phyloP scores from a whole-genome alignment of 31 red algal species.

The Porphyra umbilicalis region DNA sequence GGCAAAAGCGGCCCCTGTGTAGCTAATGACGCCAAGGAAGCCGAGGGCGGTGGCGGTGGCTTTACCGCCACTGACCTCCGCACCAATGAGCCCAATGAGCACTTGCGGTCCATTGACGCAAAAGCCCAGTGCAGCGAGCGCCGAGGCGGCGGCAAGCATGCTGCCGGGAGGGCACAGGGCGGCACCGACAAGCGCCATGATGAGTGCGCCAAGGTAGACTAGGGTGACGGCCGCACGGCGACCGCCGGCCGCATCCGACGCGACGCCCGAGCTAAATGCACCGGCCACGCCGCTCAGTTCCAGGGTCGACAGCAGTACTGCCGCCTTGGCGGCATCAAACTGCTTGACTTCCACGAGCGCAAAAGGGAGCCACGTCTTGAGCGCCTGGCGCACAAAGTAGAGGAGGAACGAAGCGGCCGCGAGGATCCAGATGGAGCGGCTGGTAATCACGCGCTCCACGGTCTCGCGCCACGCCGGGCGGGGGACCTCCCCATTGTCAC shows the following conservation, averaged over 20 bases:
- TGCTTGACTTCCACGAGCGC: conserved; percentile 36
- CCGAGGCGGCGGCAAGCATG: neutral
- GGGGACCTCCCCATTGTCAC: neutral
- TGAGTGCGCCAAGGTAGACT: conserved; percentile 31
- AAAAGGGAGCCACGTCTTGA: conserved; percentile 71
- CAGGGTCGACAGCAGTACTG: conserved; percentile 45
- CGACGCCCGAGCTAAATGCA: conserved; percentile 64
- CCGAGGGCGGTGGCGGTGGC: conserved; percentile 64
- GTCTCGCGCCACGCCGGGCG: conserved; percentile 8
- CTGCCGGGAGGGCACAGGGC: conserved; percentile 16
- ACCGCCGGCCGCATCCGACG: conserved; percentile 52
- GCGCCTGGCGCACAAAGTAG: conserved; percentile 54
- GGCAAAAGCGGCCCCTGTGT: conserved; percentile 59
- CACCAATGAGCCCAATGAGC: conserved; percentile 79
- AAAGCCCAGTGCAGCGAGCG: conserved; percentile 52
- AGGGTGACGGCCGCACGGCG: conserved; percentile 52
- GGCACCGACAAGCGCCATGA: conserved; percentile 18
- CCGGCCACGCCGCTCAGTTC: conserved; percentile 69
- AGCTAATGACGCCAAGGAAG: conserved; percentile 56
- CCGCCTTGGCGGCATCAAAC: conserved; percentile 41
- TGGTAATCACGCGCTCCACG: conserved; percentile 54
- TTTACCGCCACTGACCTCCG: conserved; percentile 41
- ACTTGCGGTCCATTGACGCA: conserved; percentile 74
- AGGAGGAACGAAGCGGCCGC: conserved; percentile 65
- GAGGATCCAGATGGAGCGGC: conserved; percentile 51